Evolutionary conservation across 768 basidiomycete species (phyloP).

Genomic region (Chlorophyllum brunneum): DNA sequence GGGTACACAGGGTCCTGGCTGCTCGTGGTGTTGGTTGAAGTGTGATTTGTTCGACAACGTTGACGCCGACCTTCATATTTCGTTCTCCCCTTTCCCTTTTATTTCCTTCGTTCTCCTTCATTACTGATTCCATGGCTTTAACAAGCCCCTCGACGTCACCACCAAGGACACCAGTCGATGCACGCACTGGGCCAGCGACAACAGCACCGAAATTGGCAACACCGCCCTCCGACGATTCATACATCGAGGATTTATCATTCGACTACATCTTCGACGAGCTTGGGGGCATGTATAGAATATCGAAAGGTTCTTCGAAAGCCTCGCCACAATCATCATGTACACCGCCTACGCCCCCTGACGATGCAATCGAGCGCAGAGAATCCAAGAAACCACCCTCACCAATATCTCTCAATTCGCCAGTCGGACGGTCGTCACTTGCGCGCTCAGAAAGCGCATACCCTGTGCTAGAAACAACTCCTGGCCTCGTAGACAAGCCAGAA

Average conservation of each 20-base stretch:
- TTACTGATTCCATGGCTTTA: conserved; percentile 21
- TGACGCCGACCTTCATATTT: conserved; percentile 23
- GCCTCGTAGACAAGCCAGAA: conserved; percentile 28
- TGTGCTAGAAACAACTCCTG: conserved; percentile 30
- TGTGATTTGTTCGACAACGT: conserved; percentile 22
- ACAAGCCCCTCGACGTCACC: conserved; percentile 32
- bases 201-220: conserved; percentile 21
- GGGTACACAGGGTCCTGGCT: conserved; percentile 23
- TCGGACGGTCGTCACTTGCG: conserved; percentile 49
- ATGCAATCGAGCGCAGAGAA: neutral
- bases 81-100: conserved; percentile 11
- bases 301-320: conserved; percentile 44
- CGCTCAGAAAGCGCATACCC: conserved; percentile 65
- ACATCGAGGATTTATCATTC: conserved; percentile 64
- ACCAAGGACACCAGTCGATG: conserved; percentile 36
- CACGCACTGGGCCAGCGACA: conserved; percentile 16
- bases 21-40: conserved; percentile 28
- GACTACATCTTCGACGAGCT: conserved; percentile 55
- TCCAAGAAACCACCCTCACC: conserved; percentile 34
- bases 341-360: conserved; percentile 35
- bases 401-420: conserved; percentile 37
- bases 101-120: conserved; percentile 19
- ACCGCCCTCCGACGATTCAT: conserved; percentile 49
- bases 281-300: conserved; percentile 53
- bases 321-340: conserved; percentile 41